Evolutionary conservation across 2,329 filamentous ascomycete genomes (phyloP).

Genomic region (Aspergillus awamori): DNA sequence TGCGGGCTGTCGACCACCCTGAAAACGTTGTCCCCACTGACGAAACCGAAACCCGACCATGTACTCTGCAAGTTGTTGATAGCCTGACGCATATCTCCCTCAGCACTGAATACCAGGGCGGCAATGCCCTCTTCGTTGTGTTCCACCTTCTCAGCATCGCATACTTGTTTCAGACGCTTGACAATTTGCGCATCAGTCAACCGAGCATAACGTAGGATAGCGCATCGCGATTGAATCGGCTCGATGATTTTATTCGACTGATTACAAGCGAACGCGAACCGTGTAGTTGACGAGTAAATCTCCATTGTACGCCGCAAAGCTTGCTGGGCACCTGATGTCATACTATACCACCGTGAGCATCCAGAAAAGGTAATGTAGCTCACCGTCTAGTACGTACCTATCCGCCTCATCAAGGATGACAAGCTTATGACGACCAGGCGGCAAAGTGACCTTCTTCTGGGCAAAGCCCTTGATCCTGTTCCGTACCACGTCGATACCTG

Average conservation of each 20-base stretch:
- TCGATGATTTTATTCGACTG: slow-evolving; percentile 99
- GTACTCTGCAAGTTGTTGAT: slow-evolving; percentile 99
- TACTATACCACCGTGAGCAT: slow-evolving; percentile 52
- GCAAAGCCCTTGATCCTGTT: slow-evolving; percentile 98
- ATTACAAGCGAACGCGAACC: slow-evolving; percentile 98
- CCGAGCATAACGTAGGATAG: slow-evolving; percentile 89
- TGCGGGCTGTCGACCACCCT: slow-evolving; percentile 96
- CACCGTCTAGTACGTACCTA: slow-evolving; percentile 52
- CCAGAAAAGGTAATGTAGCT: not conserved
- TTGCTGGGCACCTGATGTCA: slow-evolving; percentile 96
- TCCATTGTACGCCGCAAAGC: slow-evolving; percentile 96
- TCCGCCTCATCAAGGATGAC: slow-evolving; percentile 98
- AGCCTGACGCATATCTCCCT: slow-evolving; percentile 98
- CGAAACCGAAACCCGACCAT: slow-evolving; percentile 88
- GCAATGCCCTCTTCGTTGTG: slow-evolving; percentile 92
- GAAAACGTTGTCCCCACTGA: slow-evolving; percentile 98
- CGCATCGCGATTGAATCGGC: slow-evolving; percentile 94
- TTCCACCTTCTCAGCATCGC: slow-evolving; percentile 85
- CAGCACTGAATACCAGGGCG: slow-evolving; percentile 94
- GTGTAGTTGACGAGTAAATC: slow-evolving; percentile 93
- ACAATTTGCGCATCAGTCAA: slow-evolving; percentile 92
- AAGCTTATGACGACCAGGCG: slow-evolving; percentile 87
- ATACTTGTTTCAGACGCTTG: slow-evolving; percentile 87
- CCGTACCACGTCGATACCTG: slow-evolving; percentile 92
- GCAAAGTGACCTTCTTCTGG: slow-evolving; percentile 97